Base-by-base conservation (phyloP, 116 monocot genomes). In the Cymodocea nodosa region DNA sequence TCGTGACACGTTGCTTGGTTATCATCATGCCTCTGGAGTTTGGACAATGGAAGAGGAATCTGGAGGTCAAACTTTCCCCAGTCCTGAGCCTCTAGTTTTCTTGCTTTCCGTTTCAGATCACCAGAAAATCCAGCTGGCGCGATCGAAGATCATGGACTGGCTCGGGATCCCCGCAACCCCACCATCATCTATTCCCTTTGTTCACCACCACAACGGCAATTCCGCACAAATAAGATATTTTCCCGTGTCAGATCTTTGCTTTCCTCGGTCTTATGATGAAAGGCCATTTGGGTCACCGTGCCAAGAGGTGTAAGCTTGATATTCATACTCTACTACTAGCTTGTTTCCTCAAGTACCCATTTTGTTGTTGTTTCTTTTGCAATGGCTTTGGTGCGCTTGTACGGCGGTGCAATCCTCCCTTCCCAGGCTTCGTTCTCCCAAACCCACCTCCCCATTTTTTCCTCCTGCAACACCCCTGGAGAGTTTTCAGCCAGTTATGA, bases 351-450 rank as follows among this genome's bases (percentile, higher is more conserved):
- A 4, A 60, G 35, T 60, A 12, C 24, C 35, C 10, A 14, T 60
- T 60, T 35, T 12, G 35, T 60, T 60, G 15, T 16, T 35, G 19
- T 16, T 18, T 30, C 24, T 24, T 1, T 10, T 23, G 25, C 1
- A 40, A 55, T 63, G 61, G 65, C 74, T 58, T 69, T 77, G 84
- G 60, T 74, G 16, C 75, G 76, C 6, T 22, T 73, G 11, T 53
- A 73, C 65, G 25, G 50, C 18, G 4, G 50, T 18, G 6, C 72
- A 52, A 63, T 72, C 24, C 61, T 60, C 44, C 59, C 76, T 65
- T 74, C 71, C 20, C 68, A 71, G 15, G 20, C 71, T 24, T 35
- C 59, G 40, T 57, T 65, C 60, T 63, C 68, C 63, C 75, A 71
- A 67, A 68, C 78, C 73, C 78, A 78, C 54, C 35, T 76, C 68